Evolutionary conservation across 1,284 basidiomycete species (phyloP).

Genomic region (Calocybe gambosa): DNA sequence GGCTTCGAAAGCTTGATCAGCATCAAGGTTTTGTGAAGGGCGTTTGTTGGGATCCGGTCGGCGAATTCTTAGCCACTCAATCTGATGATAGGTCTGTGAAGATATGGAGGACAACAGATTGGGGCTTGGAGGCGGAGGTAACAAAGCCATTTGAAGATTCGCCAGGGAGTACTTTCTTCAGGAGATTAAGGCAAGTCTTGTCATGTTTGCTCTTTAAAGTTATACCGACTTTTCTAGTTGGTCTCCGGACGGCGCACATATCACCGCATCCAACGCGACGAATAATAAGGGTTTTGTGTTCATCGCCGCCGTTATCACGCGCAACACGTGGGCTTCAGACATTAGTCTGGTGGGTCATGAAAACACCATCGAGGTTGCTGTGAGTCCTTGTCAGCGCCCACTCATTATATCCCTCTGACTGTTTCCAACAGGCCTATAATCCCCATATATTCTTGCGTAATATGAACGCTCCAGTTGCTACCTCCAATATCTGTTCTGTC

Average conservation of each 20-base stretch:
- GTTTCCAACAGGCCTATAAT: conserved; percentile 67
- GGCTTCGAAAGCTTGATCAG: conserved; percentile 75
- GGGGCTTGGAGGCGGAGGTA: conserved; percentile 81
- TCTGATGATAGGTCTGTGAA: conserved; percentile 96
- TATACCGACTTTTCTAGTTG: conserved; percentile 50
- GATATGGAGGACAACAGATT: conserved; percentile 93
- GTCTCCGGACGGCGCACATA: conserved; percentile 98
- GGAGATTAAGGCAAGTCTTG: conserved; percentile 70
- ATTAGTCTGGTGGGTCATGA: conserved; percentile 96
- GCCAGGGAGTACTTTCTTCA: conserved; percentile 93
- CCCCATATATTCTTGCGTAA: conserved; percentile 88
- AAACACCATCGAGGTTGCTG: conserved; percentile 95
- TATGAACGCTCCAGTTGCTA: conserved; percentile 53
- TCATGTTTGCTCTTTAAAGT: neutral
- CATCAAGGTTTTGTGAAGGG: conserved; percentile 99
- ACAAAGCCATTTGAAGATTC: conserved; percentile 90
- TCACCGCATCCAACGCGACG: conserved; percentile 95
- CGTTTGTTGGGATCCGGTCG: conserved; percentile 97
- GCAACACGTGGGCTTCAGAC: conserved; percentile 82
- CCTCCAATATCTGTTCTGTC: conserved; percentile 77
- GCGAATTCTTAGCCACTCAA: conserved; percentile 93
- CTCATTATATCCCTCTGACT: conserved; percentile 8
- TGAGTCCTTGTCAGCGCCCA: conserved; percentile 33
- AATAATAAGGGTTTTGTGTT: conserved; percentile 95
- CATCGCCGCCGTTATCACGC: conserved; percentile 90